Base-by-base conservation (phyloP, 495 filamentous ascomycete species). In the Penicillium parvum region DNA sequence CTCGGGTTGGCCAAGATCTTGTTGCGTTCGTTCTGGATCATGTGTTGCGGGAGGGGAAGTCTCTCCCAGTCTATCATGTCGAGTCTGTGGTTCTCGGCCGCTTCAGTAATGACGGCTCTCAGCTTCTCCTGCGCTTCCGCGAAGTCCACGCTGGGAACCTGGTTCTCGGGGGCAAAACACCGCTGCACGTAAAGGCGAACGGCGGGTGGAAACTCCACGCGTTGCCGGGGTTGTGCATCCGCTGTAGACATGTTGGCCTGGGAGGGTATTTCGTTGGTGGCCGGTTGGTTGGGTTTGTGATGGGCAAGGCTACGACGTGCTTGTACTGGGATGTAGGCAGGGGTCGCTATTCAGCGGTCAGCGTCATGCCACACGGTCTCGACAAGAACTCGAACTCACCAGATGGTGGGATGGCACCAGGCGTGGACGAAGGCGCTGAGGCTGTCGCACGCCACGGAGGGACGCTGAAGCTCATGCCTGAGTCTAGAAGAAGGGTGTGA, bases 111-210 rank as follows among this genome's bases (percentile, higher is more conserved):
- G 53, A 88, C 81, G 16, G 84, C 61, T 66, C 91, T 95, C 38
- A 97, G 69, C 53, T 89, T 94, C 40, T 71, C 69, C 57, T 96
- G 84, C 75, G 95, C 86, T 21, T 92, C 88, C 26, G 70, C 50
- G 42, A 71, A 72, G 35, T 63, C 60, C 17, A 96, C 79, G 36
- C 78, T 77, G n/a, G 76, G 47, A 39, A 88, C 72, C 14, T 77
- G 66, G 52, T 88, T 83, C 30, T 81, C 79, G 5, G 79, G 74
- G 7, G 82, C 83, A 62, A 96, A 95, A 14, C 85, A 82, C 37
- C 90, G 80, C 55, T 88, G 84, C 10, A 95, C 90, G 55, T 95
- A 96, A 35, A 70, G 60, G 33, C 88, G 86, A 30, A 96, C 86
- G 4, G 78, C 74, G 16, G 79, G 69, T 7, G 88, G 81, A 79